Percentiles rank a stretch among this genome's conserved stretches.
phyloP scores from a whole-genome alignment of 2,329 filamentous ascomycete genomes.

The Verticillium nonalfalfae region DNA sequence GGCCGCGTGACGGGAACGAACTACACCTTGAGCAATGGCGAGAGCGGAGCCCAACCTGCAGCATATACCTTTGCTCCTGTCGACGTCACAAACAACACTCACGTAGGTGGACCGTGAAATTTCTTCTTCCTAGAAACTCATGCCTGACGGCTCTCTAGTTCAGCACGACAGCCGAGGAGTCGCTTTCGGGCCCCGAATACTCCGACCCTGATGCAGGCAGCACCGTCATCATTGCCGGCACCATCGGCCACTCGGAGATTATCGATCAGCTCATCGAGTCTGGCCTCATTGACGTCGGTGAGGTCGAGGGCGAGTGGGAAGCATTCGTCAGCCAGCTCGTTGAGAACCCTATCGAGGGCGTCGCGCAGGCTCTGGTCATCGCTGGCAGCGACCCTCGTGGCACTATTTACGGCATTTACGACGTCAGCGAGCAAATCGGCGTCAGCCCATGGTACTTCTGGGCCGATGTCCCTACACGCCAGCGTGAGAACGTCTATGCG shows the following conservation, averaged over 20 bases:
- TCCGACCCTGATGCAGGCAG: constrained; percentile 32
- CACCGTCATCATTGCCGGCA: constrained; percentile 61
- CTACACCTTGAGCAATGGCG: constrained; percentile 49
- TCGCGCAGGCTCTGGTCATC: constrained; percentile 56
- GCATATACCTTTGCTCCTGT: constrained; percentile 35
- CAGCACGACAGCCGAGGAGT: constrained; percentile 29
- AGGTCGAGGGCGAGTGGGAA: constrained; percentile 61
- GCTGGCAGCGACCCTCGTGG: constrained; percentile 60
- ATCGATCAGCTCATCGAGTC: constrained; percentile 51
- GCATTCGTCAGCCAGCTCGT: constrained; percentile 57
- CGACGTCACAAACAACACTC: constrained; percentile 38
- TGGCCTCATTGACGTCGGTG: constrained; percentile 50
- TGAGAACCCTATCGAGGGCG: constrained; percentile 47
- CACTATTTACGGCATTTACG: constrained; percentile 65
- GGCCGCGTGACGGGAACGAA: constrained; percentile 64
- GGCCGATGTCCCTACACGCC: constrained; percentile 52
- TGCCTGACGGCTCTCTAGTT: constrained; percentile 24
- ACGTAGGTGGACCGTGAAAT: constrained; percentile 23
- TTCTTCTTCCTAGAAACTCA: background rate
- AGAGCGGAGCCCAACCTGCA: constrained; percentile 25
- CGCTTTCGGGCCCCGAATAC: constrained; percentile 38
- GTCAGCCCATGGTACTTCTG: constrained; percentile 67
- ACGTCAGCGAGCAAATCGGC: constrained; percentile 66
- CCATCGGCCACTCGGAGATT: constrained; percentile 56
- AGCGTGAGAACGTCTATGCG: constrained; percentile 48